A percentile compares a stretch with the other conserved stretches of the same genome.
These are phyloP conservation scores for Fraxinus velutina DNA, from an alignment of 305 asterid species.

Conservation along the genomic window DNA sequence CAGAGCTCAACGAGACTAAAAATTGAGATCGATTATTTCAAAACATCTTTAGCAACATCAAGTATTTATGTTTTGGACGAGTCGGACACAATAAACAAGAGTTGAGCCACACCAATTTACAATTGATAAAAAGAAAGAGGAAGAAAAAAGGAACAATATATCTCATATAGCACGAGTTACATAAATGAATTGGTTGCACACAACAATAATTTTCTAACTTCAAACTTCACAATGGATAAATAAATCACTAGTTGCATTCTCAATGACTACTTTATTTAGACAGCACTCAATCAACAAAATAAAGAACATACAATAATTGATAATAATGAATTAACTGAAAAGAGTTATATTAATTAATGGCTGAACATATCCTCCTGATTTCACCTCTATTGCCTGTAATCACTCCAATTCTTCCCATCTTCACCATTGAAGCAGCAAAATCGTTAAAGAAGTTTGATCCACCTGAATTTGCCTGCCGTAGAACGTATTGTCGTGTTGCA, in stretches of 20 bases:
- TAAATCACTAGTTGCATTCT: background rate
- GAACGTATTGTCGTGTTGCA: constrained; percentile 36
- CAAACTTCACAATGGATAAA: background rate
- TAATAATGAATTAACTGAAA: background rate
- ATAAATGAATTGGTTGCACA: background rate
- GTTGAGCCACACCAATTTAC: background rate
- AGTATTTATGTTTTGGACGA: background rate
- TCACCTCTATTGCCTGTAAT: constrained; percentile 49
- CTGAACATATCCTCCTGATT: constrained; percentile 49
- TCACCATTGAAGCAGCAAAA: constrained; percentile 59
- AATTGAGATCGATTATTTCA: too few relatives aligned
- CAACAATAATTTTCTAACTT: background rate
- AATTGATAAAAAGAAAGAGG: background rate
- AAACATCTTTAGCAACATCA: too few relatives aligned
- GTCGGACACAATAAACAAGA: background rate
- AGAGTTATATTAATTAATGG: constrained; percentile 28
- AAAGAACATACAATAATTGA: background rate
- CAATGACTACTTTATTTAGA: background rate
- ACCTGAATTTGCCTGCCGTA: constrained; percentile 15
- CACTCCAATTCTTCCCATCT: constrained; percentile 53
- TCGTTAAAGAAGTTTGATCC: constrained; percentile 37
- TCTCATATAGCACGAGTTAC: background rate
- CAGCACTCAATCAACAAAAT: background rate
- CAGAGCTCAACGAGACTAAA: too few relatives aligned
- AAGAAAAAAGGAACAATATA: background rate